A percentile compares a stretch with the other conserved stretches of the same genome.
phyloP scores from a whole-genome alignment of 2,329 filamentous ascomycete species.

The Arthrobotrys musiformis region DNA sequence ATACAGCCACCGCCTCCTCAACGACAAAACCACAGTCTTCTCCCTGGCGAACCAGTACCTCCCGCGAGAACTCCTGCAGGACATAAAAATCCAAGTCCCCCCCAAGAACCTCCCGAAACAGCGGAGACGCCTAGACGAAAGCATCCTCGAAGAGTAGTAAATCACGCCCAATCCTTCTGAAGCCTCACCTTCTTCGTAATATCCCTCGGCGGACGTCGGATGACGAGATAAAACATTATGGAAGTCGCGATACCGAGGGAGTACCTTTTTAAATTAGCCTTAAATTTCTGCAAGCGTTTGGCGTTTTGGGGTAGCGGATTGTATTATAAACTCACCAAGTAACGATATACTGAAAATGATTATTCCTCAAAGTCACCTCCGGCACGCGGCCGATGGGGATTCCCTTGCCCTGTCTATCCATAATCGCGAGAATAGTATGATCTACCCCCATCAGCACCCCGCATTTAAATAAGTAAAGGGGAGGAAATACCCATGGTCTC shows the following conservation, averaged over 20 bases:
- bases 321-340: slow-evolving; percentile 78
- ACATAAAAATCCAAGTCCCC: slow-evolving; percentile 74
- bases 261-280: slow-evolving; percentile 72
- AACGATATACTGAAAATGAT: slow-evolving; percentile 98
- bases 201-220: slow-evolving; percentile 83
- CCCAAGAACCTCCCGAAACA: slow-evolving; percentile 26
- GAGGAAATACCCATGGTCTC: slow-evolving; percentile 81
- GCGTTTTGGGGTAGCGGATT: background rate
- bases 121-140: slow-evolving; percentile 13
- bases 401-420: slow-evolving; percentile 80
- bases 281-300: background rate
- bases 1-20: slow-evolving; percentile 80
- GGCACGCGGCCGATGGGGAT: slow-evolving; percentile 88
- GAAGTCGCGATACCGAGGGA: slow-evolving; percentile 84
- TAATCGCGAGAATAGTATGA: slow-evolving; percentile 25
- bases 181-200: slow-evolving; percentile 78
- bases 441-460: background rate
- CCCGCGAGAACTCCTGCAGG: slow-evolving; percentile 82
- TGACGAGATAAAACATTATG: slow-evolving; percentile 95
- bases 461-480: background rate
- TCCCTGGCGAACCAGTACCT: slow-evolving; percentile 85
- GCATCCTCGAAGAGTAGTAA: slow-evolving; percentile 20
- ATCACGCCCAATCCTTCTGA: slow-evolving; percentile 77
- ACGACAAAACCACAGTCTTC: slow-evolving; percentile 77
- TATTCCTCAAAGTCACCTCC: slow-evolving; percentile 93